Conservation (phyloP, 306 rosid genomes). For the Cucurbita maxima region DNA sequence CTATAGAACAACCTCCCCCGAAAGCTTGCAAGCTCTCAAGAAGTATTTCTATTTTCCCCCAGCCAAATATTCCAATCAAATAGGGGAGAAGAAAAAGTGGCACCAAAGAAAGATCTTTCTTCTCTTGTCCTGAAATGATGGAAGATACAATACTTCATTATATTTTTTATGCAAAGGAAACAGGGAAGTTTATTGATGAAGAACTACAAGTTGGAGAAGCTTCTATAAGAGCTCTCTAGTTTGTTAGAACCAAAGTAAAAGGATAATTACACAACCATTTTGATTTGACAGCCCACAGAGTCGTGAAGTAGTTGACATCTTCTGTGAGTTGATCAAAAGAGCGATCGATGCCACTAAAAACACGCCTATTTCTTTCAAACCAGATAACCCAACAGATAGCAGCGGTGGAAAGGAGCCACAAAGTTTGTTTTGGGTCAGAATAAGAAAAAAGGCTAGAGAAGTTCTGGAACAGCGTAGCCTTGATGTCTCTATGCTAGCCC, state of each 20-base stretch:
- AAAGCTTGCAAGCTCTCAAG: too few species aligned
- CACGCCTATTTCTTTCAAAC: background rate
- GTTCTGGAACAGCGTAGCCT: background rate
- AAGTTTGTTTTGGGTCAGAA: background rate
- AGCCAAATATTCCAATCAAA: too few species aligned
- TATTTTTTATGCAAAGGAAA: background rate
- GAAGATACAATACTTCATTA: too few species aligned
- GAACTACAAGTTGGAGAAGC: background rate
- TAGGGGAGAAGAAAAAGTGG: too few species aligned
- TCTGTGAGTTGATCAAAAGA: too few species aligned
- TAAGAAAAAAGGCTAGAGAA: background rate
- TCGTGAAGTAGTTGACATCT: too few species aligned
- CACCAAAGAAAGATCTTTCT: too few species aligned
- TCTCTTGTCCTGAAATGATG: too few species aligned
- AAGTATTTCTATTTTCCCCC: too few species aligned
- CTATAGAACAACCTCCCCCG: too few species aligned
- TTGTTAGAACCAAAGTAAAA: background rate
- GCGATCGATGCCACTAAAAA: too few species aligned
- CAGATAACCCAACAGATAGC: background rate
- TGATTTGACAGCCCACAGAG: background rate
- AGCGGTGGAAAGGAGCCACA: background rate
- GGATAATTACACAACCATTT: background rate
- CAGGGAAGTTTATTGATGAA: background rate
- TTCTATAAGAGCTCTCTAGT: background rate
- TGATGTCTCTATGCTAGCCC: background rate